phyloP scores from a whole-genome alignment of 106 monocot species.

The Acorus calamus region DNA sequence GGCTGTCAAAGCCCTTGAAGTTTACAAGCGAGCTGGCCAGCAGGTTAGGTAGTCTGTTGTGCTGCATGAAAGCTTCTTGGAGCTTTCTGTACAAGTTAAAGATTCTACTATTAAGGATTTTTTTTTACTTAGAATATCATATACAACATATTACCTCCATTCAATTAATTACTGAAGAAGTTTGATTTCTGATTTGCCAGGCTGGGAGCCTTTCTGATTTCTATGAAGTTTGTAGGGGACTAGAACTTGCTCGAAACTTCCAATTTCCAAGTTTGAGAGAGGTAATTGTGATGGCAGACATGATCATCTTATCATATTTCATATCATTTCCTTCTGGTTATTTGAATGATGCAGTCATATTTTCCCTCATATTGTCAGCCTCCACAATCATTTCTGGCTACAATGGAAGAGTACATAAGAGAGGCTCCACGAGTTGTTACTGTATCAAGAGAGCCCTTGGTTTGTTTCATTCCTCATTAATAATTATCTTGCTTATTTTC shows the following conservation, averaged over 20 bases:
- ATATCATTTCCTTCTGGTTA: too few species aligned
- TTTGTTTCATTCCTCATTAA: constrained; percentile 14
- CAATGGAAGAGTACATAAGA: constrained; percentile 77
- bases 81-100: background rate
- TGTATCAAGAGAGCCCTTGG: constrained; percentile 41
- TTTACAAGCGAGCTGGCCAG: constrained; percentile 79
- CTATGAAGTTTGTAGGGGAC: constrained; percentile 81
- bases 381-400: constrained; percentile 63
- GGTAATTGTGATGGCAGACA: constrained; percentile 24
- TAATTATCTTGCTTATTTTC: too few species aligned
- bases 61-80: background rate
- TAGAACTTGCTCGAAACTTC: constrained; percentile 91
- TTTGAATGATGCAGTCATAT: too few species aligned
- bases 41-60: constrained; percentile 38
- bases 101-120: background rate
- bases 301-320: background rate
- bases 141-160: too few species aligned
- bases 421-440: constrained; percentile 65
- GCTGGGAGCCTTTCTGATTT: constrained; percentile 85
- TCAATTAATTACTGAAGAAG: background rate
- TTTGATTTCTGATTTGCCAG: constrained; percentile 25
- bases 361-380: constrained; percentile 22
- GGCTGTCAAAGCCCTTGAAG: constrained; percentile 84
- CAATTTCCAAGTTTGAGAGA: constrained; percentile 92
- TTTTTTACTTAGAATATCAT: too few species aligned